A percentile compares a stretch with the other conserved stretches of the same genome.
These are phyloP conservation scores for Pholiota microspora DNA, from an alignment of 768 basidiomycete species.

Conservation along the genomic window DNA sequence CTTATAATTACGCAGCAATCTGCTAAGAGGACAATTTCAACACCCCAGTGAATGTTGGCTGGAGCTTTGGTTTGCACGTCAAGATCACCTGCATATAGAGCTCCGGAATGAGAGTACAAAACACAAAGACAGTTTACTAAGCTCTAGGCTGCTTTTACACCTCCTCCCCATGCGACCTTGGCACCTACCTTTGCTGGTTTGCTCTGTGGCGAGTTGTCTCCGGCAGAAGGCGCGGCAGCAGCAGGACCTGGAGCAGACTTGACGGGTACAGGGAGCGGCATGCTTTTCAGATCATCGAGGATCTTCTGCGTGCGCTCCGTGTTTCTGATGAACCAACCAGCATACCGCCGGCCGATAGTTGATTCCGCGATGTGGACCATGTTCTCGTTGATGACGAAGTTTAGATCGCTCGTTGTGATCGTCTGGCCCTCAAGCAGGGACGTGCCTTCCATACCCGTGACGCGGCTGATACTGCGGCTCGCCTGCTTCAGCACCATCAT, in stretches of 20 bases:
- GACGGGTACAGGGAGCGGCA: conserved; percentile 42
- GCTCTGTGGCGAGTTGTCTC: conserved; percentile 23
- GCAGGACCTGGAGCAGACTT: conserved; percentile 19
- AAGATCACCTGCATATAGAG: too few relatives aligned
- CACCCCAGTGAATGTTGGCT: too few relatives aligned
- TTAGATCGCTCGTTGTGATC: conserved; percentile 89
- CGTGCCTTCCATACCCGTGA: conserved; percentile 49
- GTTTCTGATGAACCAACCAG: conserved; percentile 97
- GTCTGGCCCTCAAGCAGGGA: conserved; percentile 82
- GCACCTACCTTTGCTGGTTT: conserved; percentile 38
- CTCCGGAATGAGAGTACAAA: too few relatives aligned
- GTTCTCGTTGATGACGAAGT: conserved; percentile 96
- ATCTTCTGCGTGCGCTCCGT: conserved; percentile 90
- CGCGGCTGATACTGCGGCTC: conserved; percentile 72
- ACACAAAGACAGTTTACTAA: too few relatives aligned
- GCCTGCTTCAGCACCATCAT: conserved; percentile 96
- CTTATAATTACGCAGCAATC: too few relatives aligned
- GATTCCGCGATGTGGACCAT: conserved; percentile 97
- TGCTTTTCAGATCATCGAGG: conserved; percentile 67
- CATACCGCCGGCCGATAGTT: conserved; percentile 89
- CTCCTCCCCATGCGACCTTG: conserved; percentile 63
- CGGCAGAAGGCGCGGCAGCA: conserved; percentile 12
- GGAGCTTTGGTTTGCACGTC: too few relatives aligned
- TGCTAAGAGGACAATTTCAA: too few relatives aligned
- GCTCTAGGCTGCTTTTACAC: conserved; percentile 36